phyloP scores from a whole-genome alignment of 805 yeast genomes.

The Ogataea populi-albae region DNA sequence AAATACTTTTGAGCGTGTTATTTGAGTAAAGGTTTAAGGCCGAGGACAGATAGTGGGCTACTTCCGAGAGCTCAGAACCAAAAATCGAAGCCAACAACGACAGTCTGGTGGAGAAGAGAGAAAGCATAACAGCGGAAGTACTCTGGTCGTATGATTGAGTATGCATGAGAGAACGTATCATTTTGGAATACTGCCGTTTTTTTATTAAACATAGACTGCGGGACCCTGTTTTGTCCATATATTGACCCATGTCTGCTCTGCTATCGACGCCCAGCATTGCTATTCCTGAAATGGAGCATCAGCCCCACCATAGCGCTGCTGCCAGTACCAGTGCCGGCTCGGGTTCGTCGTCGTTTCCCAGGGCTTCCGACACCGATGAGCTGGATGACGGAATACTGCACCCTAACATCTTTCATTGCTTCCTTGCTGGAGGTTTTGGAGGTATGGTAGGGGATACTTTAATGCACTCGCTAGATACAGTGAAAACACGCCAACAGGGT shows the following conservation, averaged over 20 bases:
- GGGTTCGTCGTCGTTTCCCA: conserved; percentile 2
- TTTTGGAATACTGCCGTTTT: too few species aligned
- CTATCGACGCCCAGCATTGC: conserved; percentile 17
- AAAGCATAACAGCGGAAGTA: too few species aligned
- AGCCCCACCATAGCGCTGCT: not conserved
- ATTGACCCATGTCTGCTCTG: conserved; percentile 4
- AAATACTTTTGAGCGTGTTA: too few species aligned
- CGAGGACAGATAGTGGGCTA: too few species aligned
- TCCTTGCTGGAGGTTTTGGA: conserved; percentile 92
- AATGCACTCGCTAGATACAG: conserved; percentile 96
- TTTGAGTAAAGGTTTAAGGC: too few species aligned
- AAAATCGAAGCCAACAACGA: too few species aligned
- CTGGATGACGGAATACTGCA: conserved; percentile 8
- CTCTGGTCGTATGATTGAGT: too few species aligned
- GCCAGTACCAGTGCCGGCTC: not conserved
- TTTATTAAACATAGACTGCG: too few species aligned
- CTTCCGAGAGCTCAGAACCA: too few species aligned
- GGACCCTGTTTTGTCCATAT: too few species aligned
- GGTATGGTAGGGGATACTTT: conserved; percentile 88
- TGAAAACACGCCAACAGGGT: conserved; percentile 97
- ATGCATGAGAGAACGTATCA: too few species aligned
- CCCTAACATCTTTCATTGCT: conserved; percentile 54
- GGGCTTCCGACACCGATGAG: not conserved
- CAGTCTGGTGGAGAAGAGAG: too few species aligned
- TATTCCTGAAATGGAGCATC: conserved; percentile 12